These are phyloP conservation scores for Psilocybe cubensis DNA, from an alignment of 768 basidiomycete genomes.

Conservation along the genomic window DNA sequence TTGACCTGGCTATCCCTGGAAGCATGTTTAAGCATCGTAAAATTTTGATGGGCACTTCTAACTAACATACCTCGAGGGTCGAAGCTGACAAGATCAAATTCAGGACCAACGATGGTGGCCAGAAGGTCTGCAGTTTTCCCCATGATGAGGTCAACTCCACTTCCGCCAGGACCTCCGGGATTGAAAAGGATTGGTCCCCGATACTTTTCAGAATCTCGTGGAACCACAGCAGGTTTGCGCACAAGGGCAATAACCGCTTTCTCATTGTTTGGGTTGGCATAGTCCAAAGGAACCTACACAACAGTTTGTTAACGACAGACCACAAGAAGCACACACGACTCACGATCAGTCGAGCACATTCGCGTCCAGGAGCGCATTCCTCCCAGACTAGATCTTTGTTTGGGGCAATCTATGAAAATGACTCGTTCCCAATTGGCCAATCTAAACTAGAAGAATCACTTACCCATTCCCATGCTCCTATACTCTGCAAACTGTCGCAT, in stretches of 20 bases:
- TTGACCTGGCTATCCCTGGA: slow-evolving; percentile 38
- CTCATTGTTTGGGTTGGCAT: slow-evolving; percentile 39
- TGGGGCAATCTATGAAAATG: not conserved
- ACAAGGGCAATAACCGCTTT: slow-evolving; percentile 46
- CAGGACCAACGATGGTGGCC: slow-evolving; percentile 38
- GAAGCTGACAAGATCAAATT: slow-evolving; percentile 50
- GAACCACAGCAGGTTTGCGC: slow-evolving; percentile 36
- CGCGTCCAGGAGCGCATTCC: slow-evolving; percentile 7
- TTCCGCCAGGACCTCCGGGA: slow-evolving; percentile 51
- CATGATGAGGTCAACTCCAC: slow-evolving; percentile 37
- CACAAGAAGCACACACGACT: not conserved
- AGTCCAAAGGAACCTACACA: slow-evolving; percentile 16
- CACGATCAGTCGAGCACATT: slow-evolving; percentile 17
- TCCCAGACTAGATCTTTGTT: slow-evolving; percentile 3
- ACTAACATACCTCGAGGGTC: slow-evolving; percentile 47
- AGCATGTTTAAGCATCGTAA: not conserved
- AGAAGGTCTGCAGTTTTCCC: slow-evolving; percentile 25
- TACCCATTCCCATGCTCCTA: no score
- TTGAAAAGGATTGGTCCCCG: slow-evolving; percentile 49
- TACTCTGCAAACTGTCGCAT: no score
- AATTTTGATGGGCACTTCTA: not conserved
- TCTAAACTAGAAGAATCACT: no score
- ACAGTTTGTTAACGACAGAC: not conserved
- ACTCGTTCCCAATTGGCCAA: no score
- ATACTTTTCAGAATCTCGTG: slow-evolving; percentile 29